These are phyloP conservation scores for Pichia insulana DNA, from an alignment of 805 yeast genomes.

Conservation along the genomic window DNA sequence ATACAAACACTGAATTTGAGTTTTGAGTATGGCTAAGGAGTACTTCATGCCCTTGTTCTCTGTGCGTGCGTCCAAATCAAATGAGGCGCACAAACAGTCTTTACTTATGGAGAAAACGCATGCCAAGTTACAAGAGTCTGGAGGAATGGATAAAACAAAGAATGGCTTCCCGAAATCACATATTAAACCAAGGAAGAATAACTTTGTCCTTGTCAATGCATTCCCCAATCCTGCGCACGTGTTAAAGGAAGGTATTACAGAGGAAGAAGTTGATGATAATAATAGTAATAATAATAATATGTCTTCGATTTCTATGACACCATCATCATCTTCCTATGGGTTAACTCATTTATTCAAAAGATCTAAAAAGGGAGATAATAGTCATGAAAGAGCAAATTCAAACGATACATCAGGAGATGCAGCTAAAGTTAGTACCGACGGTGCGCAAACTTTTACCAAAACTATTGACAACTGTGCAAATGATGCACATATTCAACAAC, in stretches of 20 bases:
- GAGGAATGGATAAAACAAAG: conserved; percentile 16
- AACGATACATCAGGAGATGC: neutral
- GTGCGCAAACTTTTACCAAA: neutral
- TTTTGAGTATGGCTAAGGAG: neutral
- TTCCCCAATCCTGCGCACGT: neutral
- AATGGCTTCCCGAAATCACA: conserved; percentile 23
- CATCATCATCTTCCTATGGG: neutral
- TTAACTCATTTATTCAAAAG: conserved; percentile 1
- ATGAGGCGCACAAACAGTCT: conserved; percentile 28
- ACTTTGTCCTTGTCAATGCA: conserved; percentile 1
- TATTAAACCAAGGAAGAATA: conserved; percentile 22
- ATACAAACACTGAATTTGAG: too few species aligned
- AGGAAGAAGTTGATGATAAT: neutral
- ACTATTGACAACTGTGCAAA: neutral
- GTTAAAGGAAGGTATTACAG: neutral
- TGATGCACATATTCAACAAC: neutral
- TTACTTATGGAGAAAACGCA: conserved; percentile 23
- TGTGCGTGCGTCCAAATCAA: conserved; percentile 19
- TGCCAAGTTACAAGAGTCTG: conserved; percentile 13
- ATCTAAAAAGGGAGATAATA: neutral
- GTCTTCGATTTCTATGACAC: neutral
- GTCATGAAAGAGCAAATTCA: neutral
- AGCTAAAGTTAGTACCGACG: neutral
- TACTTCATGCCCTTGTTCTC: conserved; percentile 5
- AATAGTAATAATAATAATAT: neutral